Evolutionary conservation across 106 monocot genomes (phyloP).

Genomic region (Chionographis japonica): DNA sequence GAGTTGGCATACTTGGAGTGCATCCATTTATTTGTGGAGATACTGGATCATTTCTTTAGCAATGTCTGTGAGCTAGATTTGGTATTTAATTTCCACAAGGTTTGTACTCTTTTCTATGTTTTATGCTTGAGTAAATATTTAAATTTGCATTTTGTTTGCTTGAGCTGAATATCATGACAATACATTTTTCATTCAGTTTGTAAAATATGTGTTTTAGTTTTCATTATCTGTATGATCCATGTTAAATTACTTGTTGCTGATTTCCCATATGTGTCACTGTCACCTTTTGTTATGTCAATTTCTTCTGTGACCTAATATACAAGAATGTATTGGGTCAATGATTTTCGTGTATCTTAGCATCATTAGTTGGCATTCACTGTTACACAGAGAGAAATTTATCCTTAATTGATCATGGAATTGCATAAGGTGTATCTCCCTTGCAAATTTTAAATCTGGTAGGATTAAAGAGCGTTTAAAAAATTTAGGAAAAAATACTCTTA

Average conservation of each 20-base stretch:
- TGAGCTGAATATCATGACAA: background rate
- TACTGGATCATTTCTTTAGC: constrained; percentile 98
- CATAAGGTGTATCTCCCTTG: too few relatives aligned
- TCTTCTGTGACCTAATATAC: too few relatives aligned
- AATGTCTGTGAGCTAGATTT: constrained; percentile 96
- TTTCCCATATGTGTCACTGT: background rate
- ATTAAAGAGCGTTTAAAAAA: too few relatives aligned
- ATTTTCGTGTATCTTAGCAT: too few relatives aligned
- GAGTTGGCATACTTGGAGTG: constrained; percentile 95
- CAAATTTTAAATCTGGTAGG: too few relatives aligned
- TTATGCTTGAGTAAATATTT: background rate
- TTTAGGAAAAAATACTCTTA: too few relatives aligned
- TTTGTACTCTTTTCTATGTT: constrained; percentile 12
- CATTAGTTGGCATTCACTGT: too few relatives aligned
- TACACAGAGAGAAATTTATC: too few relatives aligned
- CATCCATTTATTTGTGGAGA: constrained; percentile 99
- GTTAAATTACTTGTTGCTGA: background rate
- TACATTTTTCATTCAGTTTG: background rate
- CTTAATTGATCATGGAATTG: too few relatives aligned
- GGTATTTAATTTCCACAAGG: constrained; percentile 99
- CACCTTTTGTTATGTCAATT: too few relatives aligned
- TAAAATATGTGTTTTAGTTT: background rate
- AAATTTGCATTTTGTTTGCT: constrained; percentile 3
- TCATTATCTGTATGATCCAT: background rate
- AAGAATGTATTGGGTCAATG: too few relatives aligned